Percentiles rank a stretch among this genome's conserved stretches.
Evolutionary conservation across 495 filamentous ascomycete genomes (phyloP).

Genomic region (Jackrogersella minutella): DNA sequence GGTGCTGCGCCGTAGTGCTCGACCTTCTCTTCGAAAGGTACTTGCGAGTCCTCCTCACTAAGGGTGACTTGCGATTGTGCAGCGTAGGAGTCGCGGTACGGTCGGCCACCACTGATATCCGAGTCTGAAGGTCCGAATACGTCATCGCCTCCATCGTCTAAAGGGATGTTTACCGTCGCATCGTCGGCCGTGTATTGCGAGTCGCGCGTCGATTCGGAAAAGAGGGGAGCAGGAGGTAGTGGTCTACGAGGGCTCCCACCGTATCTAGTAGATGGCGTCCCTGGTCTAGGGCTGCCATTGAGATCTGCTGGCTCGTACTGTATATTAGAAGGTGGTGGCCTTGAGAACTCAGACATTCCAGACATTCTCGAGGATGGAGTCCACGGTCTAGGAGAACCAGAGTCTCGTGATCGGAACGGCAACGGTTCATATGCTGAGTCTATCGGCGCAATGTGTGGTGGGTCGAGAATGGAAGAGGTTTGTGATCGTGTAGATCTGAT

Average conservation of each 20-base stretch:
- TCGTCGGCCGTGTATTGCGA: slow-evolving; percentile 58
- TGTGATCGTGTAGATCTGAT: slow-evolving; percentile 54
- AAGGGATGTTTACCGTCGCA: slow-evolving; percentile 66
- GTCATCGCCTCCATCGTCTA: slow-evolving; percentile 69
- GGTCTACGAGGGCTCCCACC: slow-evolving; percentile 84
- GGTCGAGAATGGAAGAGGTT: slow-evolving; percentile 53
- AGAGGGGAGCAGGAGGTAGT: slow-evolving; percentile 92
- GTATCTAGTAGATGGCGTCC: slow-evolving; percentile 87
- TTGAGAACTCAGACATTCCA: slow-evolving; percentile 65
- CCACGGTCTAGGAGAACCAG: slow-evolving; percentile 71
- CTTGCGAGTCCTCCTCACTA: slow-evolving; percentile 47
- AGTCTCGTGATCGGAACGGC: slow-evolving; percentile 47
- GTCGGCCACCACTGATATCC: slow-evolving; percentile 53
- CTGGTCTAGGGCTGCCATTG: slow-evolving; percentile 88
- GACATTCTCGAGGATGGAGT: slow-evolving; percentile 68
- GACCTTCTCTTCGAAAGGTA: slow-evolving; percentile 64
- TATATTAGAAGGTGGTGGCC: slow-evolving; percentile 72
- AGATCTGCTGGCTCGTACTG: slow-evolving; percentile 86
- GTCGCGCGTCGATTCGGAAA: slow-evolving; percentile 58
- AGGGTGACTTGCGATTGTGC: slow-evolving; percentile 65
- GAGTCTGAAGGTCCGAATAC: slow-evolving; percentile 72
- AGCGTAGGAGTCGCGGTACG: slow-evolving; percentile 66
- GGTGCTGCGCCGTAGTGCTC: slow-evolving; percentile 90
- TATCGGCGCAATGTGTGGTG: slow-evolving; percentile 57
- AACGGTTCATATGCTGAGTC: slow-evolving; percentile 56